Conservation (phyloP, 2,329 filamentous ascomycete genomes). For the Colletotrichum eremochloae region DNA sequence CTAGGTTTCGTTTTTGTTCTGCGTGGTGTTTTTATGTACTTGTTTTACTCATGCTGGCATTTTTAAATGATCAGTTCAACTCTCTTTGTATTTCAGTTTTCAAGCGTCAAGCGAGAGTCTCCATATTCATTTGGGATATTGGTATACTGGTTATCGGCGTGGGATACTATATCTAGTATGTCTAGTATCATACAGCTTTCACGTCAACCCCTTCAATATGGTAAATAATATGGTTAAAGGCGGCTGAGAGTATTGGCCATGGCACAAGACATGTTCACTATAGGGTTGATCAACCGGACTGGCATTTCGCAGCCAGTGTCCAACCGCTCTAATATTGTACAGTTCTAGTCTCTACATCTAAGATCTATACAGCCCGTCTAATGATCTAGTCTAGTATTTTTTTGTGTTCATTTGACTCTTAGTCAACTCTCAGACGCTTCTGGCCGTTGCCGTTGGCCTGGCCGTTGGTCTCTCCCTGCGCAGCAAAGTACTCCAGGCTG, state of each 20-base stretch:
- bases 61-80: too few relatives aligned
- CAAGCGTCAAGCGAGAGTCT: too few relatives aligned
- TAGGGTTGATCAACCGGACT: not conserved
- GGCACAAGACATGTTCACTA: not conserved
- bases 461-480: conserved; percentile 50
- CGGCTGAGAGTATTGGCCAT: not conserved
- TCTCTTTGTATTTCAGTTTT: not conserved
- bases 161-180: not conserved
- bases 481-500: conserved; percentile 62
- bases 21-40: not conserved
- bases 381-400: not conserved
- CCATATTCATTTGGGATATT: too few relatives aligned
- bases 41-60: not conserved
- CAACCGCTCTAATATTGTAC: conserved; percentile 11
- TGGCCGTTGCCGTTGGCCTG: conserved; percentile 36
- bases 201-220: too few relatives aligned
- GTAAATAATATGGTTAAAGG: not conserved
- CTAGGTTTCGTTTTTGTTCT: not conserved
- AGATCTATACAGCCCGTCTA: conserved; percentile 6
- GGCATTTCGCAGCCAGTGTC: not conserved
- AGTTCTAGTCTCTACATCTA: conserved; percentile 35
- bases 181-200: not conserved
- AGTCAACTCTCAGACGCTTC: conserved; percentile 35
- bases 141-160: too few relatives aligned
- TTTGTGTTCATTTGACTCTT: not conserved